Evolutionary conservation across 331 rosid species (phyloP).

Genomic region (Malus hybrid): DNA sequence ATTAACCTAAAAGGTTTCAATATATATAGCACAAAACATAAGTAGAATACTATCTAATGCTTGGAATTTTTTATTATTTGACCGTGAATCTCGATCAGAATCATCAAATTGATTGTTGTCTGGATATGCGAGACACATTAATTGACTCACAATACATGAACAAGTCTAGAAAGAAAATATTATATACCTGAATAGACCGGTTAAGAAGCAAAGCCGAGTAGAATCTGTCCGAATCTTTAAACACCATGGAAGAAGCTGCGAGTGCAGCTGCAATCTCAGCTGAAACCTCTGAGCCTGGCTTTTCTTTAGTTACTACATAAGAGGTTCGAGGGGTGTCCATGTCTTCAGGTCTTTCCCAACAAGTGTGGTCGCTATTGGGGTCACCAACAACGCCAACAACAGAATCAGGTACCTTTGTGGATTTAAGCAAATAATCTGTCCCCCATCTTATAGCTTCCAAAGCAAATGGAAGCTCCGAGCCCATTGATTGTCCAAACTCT

Average conservation of each 20-base stretch:
- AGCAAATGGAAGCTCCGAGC: conserved; percentile 5
- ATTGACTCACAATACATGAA: too few species aligned
- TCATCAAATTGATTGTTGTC: background rate
- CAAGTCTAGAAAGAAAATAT: background rate
- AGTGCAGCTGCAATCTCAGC: conserved; percentile 38
- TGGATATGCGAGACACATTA: background rate
- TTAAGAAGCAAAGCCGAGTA: conserved; percentile 13
- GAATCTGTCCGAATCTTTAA: background rate
- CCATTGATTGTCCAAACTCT: conserved; percentile 9
- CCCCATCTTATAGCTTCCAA: conserved; percentile 18
- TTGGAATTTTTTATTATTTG: background rate
- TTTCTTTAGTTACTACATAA: conserved; percentile 4
- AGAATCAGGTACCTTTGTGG: conserved; percentile 6
- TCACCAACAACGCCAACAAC: conserved; percentile 15
- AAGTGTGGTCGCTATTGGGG: conserved; percentile 1
- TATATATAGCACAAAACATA: background rate
- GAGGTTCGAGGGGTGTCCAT: conserved; percentile 12
- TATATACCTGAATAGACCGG: conserved; percentile 11
- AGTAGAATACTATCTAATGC: too few species aligned
- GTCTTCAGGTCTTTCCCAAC: conserved; percentile 22
- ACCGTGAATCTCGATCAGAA: background rate
- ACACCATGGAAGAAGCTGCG: conserved; percentile 29
- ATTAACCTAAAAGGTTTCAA: background rate
- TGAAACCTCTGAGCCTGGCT: conserved; percentile 26
- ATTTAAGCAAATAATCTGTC: conserved; percentile 11